A percentile compares a stretch with the other conserved stretches of the same genome.
phyloP scores from a whole-genome alignment of 2,329 filamentous ascomycete genomes.

The Seiridium unicorne region DNA sequence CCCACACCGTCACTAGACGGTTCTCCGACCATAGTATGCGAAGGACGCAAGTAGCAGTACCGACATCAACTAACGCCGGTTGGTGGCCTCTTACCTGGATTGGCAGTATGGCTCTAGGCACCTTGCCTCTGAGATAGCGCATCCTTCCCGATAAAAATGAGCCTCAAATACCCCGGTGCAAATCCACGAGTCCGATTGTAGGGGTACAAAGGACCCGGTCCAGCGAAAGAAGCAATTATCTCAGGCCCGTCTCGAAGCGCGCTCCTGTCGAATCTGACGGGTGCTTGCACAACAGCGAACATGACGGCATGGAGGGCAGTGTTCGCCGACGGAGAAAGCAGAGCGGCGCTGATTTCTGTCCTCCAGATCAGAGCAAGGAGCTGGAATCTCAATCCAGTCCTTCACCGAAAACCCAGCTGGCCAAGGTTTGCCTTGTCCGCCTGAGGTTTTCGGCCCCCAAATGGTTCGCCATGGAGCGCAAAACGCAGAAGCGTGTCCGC shows the following conservation, averaged over 20 bases:
- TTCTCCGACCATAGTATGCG: background rate
- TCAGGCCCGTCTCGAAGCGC: background rate
- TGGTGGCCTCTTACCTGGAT: background rate
- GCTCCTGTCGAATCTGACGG: background rate
- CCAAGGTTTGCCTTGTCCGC: constrained; percentile 4
- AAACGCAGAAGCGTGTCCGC: background rate
- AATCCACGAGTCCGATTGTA: background rate
- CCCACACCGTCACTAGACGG: background rate
- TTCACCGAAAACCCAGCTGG: constrained; percentile 1
- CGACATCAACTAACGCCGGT: background rate
- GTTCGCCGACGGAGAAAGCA: background rate
- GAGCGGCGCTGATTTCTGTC: background rate
- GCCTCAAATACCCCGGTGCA: constrained; percentile 1
- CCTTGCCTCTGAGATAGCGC: background rate
- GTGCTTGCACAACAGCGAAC: background rate
- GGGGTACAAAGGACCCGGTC: background rate
- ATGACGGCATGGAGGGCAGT: background rate
- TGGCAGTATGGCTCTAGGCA: background rate
- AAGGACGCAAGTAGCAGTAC: constrained; percentile 6
- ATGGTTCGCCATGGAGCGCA: constrained; percentile 7
- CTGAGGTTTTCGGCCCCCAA: constrained; percentile 5
- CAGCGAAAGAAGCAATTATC: background rate
- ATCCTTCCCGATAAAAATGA: constrained; percentile 4
- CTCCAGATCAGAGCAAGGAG: background rate
- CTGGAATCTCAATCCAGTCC: background rate